Conservation (phyloP, 208 protist genomes). For the Leishmania guyanensis region DNA sequence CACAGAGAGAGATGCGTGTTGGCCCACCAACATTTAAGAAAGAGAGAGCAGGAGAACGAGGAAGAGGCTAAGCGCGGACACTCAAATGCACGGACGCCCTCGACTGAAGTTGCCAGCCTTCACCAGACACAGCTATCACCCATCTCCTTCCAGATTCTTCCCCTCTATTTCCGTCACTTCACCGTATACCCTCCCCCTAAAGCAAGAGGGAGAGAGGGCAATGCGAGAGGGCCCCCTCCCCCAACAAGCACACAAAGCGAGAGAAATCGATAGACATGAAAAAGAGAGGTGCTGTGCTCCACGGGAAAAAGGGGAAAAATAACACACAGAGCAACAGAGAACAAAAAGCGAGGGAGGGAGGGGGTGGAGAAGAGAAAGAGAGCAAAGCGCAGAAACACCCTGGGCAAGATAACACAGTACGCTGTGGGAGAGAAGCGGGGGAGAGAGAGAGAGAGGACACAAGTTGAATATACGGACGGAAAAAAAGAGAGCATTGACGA, state of each 20-base stretch:
- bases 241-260: not conserved
- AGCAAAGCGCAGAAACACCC: not conserved
- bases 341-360: constrained; percentile 3
- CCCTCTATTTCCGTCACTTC: not conserved
- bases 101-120: not conserved
- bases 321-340: not conserved
- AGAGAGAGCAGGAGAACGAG: too few species aligned
- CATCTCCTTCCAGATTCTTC: not conserved
- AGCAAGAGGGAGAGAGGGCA: too few species aligned
- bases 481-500: constrained; percentile 7
- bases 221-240: not conserved
- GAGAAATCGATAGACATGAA: not conserved
- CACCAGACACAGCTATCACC: too few species aligned
- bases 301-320: too few species aligned
- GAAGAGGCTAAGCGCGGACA: too few species aligned
- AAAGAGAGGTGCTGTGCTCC: not conserved
- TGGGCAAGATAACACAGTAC: not conserved
- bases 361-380: not conserved
- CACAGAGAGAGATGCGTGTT: not conserved
- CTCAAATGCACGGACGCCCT: not conserved
- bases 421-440: not conserved
- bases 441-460: not conserved
- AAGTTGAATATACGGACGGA: not conserved
- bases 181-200: not conserved
- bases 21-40: too few species aligned